phyloP scores from a whole-genome alignment of 75 land plant genomes.

The Sequoia sempervirens region DNA sequence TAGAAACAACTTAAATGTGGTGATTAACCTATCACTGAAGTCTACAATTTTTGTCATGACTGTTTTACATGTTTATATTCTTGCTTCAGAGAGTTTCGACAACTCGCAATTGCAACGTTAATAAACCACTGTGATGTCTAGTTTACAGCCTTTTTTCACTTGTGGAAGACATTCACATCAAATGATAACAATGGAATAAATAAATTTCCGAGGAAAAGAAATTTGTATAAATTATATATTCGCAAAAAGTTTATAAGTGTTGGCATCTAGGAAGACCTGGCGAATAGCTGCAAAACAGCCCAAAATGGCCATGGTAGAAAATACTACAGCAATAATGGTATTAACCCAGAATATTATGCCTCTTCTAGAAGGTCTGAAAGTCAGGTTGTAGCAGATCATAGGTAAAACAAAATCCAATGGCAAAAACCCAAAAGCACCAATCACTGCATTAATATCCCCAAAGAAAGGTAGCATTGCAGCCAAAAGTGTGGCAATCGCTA shows the following conservation, averaged over 20 bases:
- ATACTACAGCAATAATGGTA: slow-evolving; percentile 31
- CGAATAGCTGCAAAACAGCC: slow-evolving; percentile 53
- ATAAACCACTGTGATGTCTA: too few species aligned
- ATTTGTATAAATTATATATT: slow-evolving; percentile 16
- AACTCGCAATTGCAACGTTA: too few species aligned
- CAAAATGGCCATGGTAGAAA: slow-evolving; percentile 30
- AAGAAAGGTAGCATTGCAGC: slow-evolving; percentile 92
- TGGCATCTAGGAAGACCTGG: slow-evolving; percentile 63
- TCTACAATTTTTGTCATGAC: too few species aligned
- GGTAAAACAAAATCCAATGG: slow-evolving; percentile 78
- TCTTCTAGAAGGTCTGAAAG: slow-evolving; percentile 47
- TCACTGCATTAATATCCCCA: slow-evolving; percentile 67
- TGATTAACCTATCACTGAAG: too few species aligned
- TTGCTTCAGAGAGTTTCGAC: too few species aligned
- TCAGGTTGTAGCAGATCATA: slow-evolving; percentile 42
- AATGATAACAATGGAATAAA: too few species aligned
- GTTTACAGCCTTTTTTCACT: too few species aligned
- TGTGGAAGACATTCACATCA: too few species aligned
- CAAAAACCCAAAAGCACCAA: slow-evolving; percentile 78
- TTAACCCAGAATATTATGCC: slow-evolving; percentile 47
- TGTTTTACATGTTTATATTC: too few species aligned
- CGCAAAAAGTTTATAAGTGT: slow-evolving; percentile 52
- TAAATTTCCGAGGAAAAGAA: too few species aligned
- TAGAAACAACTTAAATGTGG: too few species aligned
- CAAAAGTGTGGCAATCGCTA: slow-evolving; percentile 36